phyloP scores from a whole-genome alignment of 1,284 basidiomycete genomes.

The Mycosarcoma mackinlayi region DNA sequence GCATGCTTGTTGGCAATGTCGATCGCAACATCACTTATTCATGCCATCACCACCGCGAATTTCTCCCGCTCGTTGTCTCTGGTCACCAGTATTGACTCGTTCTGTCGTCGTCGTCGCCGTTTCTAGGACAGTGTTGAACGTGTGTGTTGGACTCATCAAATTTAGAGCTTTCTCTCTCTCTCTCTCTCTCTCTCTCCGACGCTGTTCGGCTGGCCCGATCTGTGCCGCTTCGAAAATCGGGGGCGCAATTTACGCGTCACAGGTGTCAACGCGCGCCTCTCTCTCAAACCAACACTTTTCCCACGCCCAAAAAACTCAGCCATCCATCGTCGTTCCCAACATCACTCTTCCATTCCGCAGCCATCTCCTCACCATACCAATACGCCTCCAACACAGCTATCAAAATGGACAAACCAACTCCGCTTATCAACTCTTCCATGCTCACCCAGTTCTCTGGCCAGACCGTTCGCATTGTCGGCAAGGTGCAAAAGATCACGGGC shows the following conservation, averaged over 20 bases:
- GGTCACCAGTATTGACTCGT: too few species aligned
- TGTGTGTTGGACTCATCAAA: neutral
- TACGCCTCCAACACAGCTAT: neutral
- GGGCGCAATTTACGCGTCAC: conserved; percentile 8
- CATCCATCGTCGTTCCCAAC: neutral
- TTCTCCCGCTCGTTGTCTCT: too few species aligned
- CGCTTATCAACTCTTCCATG: conserved; percentile 62
- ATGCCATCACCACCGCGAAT: too few species aligned
- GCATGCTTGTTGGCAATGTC: neutral
- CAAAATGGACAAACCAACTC: conserved; percentile 63
- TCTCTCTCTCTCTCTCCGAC: too few species aligned
- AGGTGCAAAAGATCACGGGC: conserved; percentile 58
- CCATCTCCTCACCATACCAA: neutral
- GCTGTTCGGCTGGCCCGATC: conserved; percentile 1
- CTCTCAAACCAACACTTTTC: conserved; percentile 13
- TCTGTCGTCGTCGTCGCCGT: neutral
- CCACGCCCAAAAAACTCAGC: conserved; percentile 7
- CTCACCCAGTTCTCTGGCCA: conserved; percentile 43
- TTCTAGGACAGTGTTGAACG: neutral
- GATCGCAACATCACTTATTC: too few species aligned
- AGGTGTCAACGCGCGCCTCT: conserved; percentile 5
- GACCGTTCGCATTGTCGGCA: conserved; percentile 63
- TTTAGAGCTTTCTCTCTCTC: neutral
- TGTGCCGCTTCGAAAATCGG: neutral
- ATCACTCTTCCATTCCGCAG: neutral